Conservation (phyloP, 169 alveolate genomes). For the Perkinsus chesapeaki region DNA sequence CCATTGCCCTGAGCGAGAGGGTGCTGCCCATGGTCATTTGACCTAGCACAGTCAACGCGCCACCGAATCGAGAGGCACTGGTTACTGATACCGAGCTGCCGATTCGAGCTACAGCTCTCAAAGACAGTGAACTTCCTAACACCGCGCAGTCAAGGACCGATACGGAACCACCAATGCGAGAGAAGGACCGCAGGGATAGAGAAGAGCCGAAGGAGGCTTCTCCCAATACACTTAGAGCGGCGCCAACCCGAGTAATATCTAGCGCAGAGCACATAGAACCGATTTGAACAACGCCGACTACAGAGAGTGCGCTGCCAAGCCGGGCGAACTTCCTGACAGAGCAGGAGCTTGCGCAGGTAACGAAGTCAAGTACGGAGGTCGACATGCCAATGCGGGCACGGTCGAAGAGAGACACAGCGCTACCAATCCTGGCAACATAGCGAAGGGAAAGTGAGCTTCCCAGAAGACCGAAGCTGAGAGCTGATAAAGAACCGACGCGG, state of each 20-base stretch:
- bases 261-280: background rate
- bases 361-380: background rate
- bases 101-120: background rate
- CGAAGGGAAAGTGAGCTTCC: background rate
- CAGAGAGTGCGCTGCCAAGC: background rate
- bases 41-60: background rate
- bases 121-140: background rate
- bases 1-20: background rate
- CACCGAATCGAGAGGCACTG: background rate
- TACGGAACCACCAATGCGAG: background rate
- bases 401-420: constrained; percentile 12
- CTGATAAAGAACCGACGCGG: constrained; percentile 3
- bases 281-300: background rate
- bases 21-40: background rate
- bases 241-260: background rate
- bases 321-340: background rate
- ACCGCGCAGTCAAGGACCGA: background rate
- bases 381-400: background rate
- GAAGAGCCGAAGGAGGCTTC: background rate
- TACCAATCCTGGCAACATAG: constrained; percentile 3
- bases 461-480: background rate
- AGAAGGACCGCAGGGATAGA: constrained; percentile 4
- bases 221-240: constrained; percentile 3
- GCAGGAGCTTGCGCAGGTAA: background rate
- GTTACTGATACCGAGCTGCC: background rate